These are phyloP conservation scores for Aspergillus versicolor DNA, from an alignment of 2,329 filamentous ascomycete species.

Conservation along the genomic window DNA sequence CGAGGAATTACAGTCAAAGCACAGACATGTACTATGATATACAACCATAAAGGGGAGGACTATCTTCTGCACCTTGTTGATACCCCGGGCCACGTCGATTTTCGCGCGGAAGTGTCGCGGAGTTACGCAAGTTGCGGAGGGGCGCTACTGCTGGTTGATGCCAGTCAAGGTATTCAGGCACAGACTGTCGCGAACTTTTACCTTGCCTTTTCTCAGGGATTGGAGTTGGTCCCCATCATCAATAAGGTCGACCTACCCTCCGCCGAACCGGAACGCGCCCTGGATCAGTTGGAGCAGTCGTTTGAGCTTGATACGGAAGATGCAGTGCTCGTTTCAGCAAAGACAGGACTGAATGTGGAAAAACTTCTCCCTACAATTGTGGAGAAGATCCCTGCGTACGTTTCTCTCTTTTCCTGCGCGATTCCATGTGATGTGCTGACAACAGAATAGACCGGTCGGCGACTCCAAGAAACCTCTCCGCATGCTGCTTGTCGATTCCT, in stretches of 20 bases:
- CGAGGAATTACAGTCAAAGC: conserved; percentile 98
- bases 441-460: conserved; percentile 60
- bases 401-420: conserved; percentile 9
- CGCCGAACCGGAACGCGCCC: conserved; percentile 79
- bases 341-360: conserved; percentile 86
- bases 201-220: conserved; percentile 86
- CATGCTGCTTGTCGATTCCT: conserved; percentile 90
- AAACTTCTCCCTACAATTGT: conserved; percentile 82
- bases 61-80: conserved; percentile 95
- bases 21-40: conserved; percentile 97
- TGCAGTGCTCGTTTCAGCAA: conserved; percentile 80
- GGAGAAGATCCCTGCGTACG: conserved; percentile 71
- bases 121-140: conserved; percentile 96
- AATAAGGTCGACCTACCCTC: conserved; percentile 96
- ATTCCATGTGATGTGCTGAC: conserved; percentile 19
- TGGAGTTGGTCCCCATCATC: conserved; percentile 84
- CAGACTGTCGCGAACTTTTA: conserved; percentile 99
- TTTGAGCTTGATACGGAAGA: conserved; percentile 83
- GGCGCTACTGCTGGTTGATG: conserved; percentile 88
- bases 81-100: conserved; percentile 96
- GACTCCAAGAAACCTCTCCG: conserved; percentile 71
- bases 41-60: conserved; percentile 79
- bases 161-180: conserved; percentile 92
- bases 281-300: conserved; percentile 79
- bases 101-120: conserved; percentile 90